A percentile compares a stretch with the other conserved stretches of the same genome.
Conservation (phyloP, 305 asterid genomes). For the Fraxinus platypoda region DNA sequence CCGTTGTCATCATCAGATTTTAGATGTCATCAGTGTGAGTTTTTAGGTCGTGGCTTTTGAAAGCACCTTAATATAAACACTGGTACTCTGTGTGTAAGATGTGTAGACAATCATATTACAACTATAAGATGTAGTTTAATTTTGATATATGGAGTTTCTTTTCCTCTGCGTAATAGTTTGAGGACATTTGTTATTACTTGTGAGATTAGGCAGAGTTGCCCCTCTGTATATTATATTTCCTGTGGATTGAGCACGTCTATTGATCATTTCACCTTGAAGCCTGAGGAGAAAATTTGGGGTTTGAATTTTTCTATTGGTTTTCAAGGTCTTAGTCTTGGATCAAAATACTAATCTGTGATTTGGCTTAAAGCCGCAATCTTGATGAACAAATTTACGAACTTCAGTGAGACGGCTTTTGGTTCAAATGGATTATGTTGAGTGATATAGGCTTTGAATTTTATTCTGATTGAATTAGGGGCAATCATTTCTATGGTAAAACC, state of each 20-base stretch:
- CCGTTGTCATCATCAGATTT: constrained; percentile 12
- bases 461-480: constrained; percentile 12
- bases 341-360: background rate
- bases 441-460: background rate
- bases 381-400: constrained; percentile 15
- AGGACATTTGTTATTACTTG: constrained; percentile 25
- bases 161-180: constrained; percentile 23
- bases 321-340: constrained; percentile 5
- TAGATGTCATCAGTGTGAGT: constrained; percentile 27
- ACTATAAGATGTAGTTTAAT: constrained; percentile 23
- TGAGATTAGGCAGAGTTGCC: constrained; percentile 26
- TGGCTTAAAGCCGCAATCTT: constrained; percentile 1
- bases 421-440: constrained; percentile 9
- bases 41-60: constrained; percentile 25
- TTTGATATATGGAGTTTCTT: constrained; percentile 13
- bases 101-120: constrained; percentile 24
- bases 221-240: constrained; percentile 18
- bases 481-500: constrained; percentile 16
- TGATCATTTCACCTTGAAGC: constrained; percentile 23
- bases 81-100: constrained; percentile 26
- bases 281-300: constrained; percentile 17
- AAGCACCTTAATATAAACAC: constrained; percentile 25
- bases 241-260: constrained; percentile 22
- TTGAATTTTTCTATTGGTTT: constrained; percentile 11
- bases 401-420: constrained; percentile 9